Evolutionary conservation across 768 basidiomycete species (phyloP), one percentile per base, ranked within the genome.

Genomic region (Podaxis pistillaris): DNA sequence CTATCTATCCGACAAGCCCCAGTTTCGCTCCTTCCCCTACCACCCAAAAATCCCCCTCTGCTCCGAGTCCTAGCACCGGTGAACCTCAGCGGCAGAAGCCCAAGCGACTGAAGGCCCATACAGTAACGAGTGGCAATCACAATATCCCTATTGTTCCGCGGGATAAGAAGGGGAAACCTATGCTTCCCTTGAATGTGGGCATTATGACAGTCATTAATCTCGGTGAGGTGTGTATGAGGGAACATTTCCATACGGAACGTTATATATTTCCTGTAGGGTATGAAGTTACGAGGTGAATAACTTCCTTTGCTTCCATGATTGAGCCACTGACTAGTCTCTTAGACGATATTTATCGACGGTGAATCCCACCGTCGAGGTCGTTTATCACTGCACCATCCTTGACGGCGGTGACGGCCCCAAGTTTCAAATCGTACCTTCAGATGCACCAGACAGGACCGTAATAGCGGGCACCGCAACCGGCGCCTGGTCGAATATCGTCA

Each of bases 261-360:
- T 94, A 94, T 70, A 94, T 94, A 65, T 94, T 92, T 68, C 93
- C 93, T 9, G 88, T 93, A 44, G 91, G 91, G 15, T 94, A 93
- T 70, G 90, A 91, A 69, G 89, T 92, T 4, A 89, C 86, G 3
- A 82, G 91, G 91, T 89, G 46, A 54, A 82, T 70, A 17, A 9
- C 49, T 63, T 26, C 13, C 44, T 19, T 17, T n/a, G 40, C 62
- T 37, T 44, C 37, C 50, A 33, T 37, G n/a, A 58, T 47, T 61
- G 56, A 60, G 13, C 51, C 51, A 62, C 26, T 65, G 8, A 56
- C 56, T 56, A 22, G 7, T 65, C 33, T 44, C 15, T 63, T 36
- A 93, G 92, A 64, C 88, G 89, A 24, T 94, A 93, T 69, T 79
- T 88, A 22, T 94, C 92, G 1, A 93, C 90, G 17, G 70, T 88